Evolutionary conservation across 169 alveolate species (phyloP), one percentile per base, ranked within the genome.

Genomic region (Pseudocohnilembus persalinus): DNA sequence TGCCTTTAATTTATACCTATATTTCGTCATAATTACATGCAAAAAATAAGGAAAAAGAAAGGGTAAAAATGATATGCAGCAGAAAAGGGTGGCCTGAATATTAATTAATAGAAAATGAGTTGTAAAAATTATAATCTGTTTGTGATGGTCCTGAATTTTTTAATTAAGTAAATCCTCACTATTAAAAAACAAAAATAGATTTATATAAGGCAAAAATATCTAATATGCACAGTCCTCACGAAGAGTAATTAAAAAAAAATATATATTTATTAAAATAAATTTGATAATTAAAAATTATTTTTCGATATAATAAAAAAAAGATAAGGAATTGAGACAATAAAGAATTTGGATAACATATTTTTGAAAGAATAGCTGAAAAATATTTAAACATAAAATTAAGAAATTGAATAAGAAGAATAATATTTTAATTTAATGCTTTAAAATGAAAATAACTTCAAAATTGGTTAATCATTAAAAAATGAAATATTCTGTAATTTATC

Each of bases 31-130:
- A 79, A 79, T n/a, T 25, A 25, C 31, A 64, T 15, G 30, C 33
- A 0, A 34, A 34, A n/a, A 49, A 49, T 15, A 34, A 76, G 73
- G 29, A 79, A 64, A 79, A 79, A 63, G 84, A 79, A 16, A 24
- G 34, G n/a, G 73, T 79, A 15, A 79, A 79, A 79, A 49, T 63
- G n/a, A 29, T 79, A 30, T 79, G 84, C 64, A 34, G 75, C 35
- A 79, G 76, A 64, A 79, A 79, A 25, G 84, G 84, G 30, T 79
- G 84, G 84, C n/a, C 30, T 29, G 84, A 79, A 27, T 63, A 35
- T 28, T 16, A 74, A 0, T 63, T 34, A 79, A 79, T 79, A 11
- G 76, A 35, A 15, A 34, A 49, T 25, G 84, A 79, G 20, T n/a
- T 33, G 0, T 29, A 79, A 49, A 79, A 79, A 63, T n/a, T 79